These are phyloP conservation scores for Pugionium cornutum DNA, from an alignment of 345 rosid genomes.

Conservation along the genomic window DNA sequence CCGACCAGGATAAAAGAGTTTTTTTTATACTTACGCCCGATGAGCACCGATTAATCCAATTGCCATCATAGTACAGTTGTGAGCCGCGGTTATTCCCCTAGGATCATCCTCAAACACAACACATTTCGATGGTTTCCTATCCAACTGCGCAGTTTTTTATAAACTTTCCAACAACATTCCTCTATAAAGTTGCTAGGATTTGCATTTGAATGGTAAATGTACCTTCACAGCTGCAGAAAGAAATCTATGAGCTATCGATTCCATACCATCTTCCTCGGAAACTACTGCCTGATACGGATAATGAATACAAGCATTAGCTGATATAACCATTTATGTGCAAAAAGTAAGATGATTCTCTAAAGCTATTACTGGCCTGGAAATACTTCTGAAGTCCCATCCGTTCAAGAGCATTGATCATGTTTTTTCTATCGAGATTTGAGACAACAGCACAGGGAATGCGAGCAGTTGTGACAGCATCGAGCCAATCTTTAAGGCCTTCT, in stretches of 20 bases:
- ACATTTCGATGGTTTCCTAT: conserved; percentile 91
- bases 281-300: conserved; percentile 64
- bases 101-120: conserved; percentile 95
- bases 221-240: conserved; percentile 97
- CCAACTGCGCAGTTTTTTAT: conserved; percentile 55
- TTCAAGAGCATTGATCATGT: conserved; percentile 69
- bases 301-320: conserved; percentile 21
- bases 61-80: conserved; percentile 99
- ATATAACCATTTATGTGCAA: not conserved
- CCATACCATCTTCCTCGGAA: conserved; percentile 97
- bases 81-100: conserved; percentile 87
- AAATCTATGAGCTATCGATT: conserved; percentile 86
- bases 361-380: conserved; percentile 65
- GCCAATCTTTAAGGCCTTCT: conserved; percentile 86
- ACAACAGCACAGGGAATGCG: conserved; percentile 95
- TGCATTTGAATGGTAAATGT: conserved; percentile 3
- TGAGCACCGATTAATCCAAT: conserved; percentile 83
- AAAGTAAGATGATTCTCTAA: conserved; percentile 7
- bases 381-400: conserved; percentile 74
- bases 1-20: not conserved
- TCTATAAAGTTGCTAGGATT: conserved; percentile 4
- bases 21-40: conserved; percentile 62
- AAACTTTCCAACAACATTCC: conserved; percentile 17
- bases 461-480: conserved; percentile 76
- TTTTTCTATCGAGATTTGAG: conserved; percentile 80